These are phyloP conservation scores for Tetrapyrgos nigripes DNA, from an alignment of 1,284 basidiomycete genomes.

Conservation along the genomic window DNA sequence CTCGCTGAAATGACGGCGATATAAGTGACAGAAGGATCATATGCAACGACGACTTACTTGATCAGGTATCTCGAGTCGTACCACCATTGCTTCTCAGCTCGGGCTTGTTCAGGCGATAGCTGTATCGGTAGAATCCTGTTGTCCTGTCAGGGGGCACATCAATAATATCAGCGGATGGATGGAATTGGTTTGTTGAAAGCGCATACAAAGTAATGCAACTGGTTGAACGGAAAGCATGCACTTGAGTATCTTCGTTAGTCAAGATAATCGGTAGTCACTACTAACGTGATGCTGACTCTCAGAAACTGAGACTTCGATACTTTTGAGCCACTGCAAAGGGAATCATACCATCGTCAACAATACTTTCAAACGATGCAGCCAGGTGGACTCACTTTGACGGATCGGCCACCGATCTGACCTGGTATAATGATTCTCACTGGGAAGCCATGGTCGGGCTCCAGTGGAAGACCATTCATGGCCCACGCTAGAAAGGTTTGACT, in stretches of 20 bases:
- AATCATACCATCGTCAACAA: not conserved
- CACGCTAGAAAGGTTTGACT: slow-evolving; percentile 28
- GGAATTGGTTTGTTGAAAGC: not conserved
- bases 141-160: slow-evolving; percentile 52
- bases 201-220: slow-evolving; percentile 39
- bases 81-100: slow-evolving; percentile 66
- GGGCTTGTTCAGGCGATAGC: slow-evolving; percentile 61
- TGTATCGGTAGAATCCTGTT: slow-evolving; percentile 70
- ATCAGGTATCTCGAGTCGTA: slow-evolving; percentile 58
- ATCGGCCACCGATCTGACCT: slow-evolving; percentile 69
- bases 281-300: slow-evolving; percentile 62
- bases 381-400: slow-evolving; percentile 38
- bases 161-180: slow-evolving; percentile 1
- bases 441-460: slow-evolving; percentile 72
- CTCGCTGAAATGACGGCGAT: slow-evolving; percentile 44
- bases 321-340: slow-evolving; percentile 63
- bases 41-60: slow-evolving; percentile 24
- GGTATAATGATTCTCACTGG: slow-evolving; percentile 69
- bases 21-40: not conserved
- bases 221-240: slow-evolving; percentile 1
- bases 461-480: slow-evolving; percentile 58
- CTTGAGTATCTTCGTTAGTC: not conserved
- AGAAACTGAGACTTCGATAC: slow-evolving; percentile 59
- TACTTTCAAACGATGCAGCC: not conserved
- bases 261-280: not conserved